phyloP scores from a whole-genome alignment of 371 early-diverging fungal species.

The Entomophthora muscae region DNA sequence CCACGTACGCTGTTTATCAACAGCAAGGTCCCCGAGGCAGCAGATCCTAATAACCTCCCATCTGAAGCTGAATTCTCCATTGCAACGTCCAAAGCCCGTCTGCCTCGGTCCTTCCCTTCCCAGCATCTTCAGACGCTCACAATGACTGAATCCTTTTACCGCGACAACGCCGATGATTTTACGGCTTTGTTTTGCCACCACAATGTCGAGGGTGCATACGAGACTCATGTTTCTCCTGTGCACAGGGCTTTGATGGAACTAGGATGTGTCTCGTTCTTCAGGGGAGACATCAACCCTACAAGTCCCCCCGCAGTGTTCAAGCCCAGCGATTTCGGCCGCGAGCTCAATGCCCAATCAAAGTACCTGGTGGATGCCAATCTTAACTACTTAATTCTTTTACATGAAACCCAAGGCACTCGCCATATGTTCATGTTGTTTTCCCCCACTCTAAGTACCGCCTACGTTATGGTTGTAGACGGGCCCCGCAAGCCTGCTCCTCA shows the following conservation, averaged over 20 bases:
- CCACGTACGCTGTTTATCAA: slow-evolving; percentile 79
- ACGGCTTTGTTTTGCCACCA: slow-evolving; percentile 67
- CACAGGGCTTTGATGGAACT: slow-evolving; percentile 62
- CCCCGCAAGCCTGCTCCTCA: neutral
- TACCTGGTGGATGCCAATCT: slow-evolving; percentile 28
- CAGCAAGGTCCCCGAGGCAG: slow-evolving; percentile 35
- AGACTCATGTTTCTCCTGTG: slow-evolving; percentile 61
- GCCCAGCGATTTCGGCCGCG: slow-evolving; percentile 30
- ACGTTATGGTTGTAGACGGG: slow-evolving; percentile 2
- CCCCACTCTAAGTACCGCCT: slow-evolving; percentile 18
- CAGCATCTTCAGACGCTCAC: slow-evolving; percentile 52
- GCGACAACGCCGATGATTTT: slow-evolving; percentile 45
- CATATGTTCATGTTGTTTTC: slow-evolving; percentile 56
- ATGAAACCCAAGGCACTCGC: slow-evolving; percentile 41
- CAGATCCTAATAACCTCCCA: slow-evolving; percentile 13
- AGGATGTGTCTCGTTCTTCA: slow-evolving; percentile 33
- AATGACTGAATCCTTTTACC: slow-evolving; percentile 63
- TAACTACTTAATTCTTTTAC: slow-evolving; percentile 47
- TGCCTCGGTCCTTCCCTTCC: slow-evolving; percentile 17
- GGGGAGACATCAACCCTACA: slow-evolving; percentile 6
- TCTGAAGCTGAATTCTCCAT: slow-evolving; percentile 10
- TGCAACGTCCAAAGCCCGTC: slow-evolving; percentile 12
- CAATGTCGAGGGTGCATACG: slow-evolving; percentile 83
- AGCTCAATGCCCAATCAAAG: slow-evolving; percentile 13
- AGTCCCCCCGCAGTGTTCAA: neutral